Conservation (phyloP, 495 filamentous ascomycete genomes). For the Penicillium chermesinum region DNA sequence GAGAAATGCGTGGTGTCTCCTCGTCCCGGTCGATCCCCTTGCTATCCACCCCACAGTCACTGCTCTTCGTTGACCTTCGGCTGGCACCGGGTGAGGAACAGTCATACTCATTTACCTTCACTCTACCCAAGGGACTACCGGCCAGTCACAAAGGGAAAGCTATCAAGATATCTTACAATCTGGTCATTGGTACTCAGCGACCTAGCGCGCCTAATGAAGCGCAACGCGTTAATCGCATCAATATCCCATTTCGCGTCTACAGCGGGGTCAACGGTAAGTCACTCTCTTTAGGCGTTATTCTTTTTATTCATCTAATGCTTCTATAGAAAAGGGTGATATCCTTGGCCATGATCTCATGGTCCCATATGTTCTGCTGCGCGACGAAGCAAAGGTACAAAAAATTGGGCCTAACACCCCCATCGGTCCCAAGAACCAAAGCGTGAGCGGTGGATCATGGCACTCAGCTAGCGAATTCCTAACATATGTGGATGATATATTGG, state of each 20-base stretch:
- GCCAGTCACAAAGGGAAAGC: constrained; percentile 88
- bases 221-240: constrained; percentile 81
- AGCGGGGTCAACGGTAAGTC: constrained; percentile 73
- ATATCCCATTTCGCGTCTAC: constrained; percentile 91
- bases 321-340: constrained; percentile 57
- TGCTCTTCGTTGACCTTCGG: constrained; percentile 89
- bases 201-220: constrained; percentile 70
- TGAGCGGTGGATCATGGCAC: constrained; percentile 32
- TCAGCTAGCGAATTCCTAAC: constrained; percentile 60
- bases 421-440: constrained; percentile 32
- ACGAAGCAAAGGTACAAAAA: constrained; percentile 59
- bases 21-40: constrained; percentile 79
- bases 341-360: constrained; percentile 85
- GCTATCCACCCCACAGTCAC: constrained; percentile 91
- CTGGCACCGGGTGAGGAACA: constrained; percentile 85
- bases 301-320: constrained; percentile 16
- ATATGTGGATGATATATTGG: constrained; percentile 78
- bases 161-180: constrained; percentile 87
- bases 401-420: constrained; percentile 19
- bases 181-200: constrained; percentile 88
- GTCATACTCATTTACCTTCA: constrained; percentile 80
- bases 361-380: constrained; percentile 84
- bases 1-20: constrained; percentile 84
- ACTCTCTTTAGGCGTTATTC: neutral
- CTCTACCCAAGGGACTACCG: constrained; percentile 77